Evolutionary conservation across 2,329 filamentous ascomycete genomes (phyloP).

Genomic region (Monosporascus ibericus): DNA sequence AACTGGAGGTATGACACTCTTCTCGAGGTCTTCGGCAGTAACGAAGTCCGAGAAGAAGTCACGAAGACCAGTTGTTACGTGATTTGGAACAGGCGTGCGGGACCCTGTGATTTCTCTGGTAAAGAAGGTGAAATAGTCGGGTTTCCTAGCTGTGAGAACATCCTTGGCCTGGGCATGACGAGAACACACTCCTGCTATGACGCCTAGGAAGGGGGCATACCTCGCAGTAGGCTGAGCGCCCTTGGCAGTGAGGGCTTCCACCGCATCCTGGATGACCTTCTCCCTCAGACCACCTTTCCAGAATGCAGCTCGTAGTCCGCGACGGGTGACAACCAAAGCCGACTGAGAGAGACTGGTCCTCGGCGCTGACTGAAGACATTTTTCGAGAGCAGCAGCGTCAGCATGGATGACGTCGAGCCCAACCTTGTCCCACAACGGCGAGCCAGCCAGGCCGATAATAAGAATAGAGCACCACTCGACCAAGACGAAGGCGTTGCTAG

Average conservation of each 20-base stretch:
- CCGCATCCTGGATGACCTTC: slow-evolving; percentile 54
- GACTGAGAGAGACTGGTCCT: slow-evolving; percentile 64
- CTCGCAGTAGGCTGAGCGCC: slow-evolving; percentile 55
- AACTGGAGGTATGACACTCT: slow-evolving; percentile 70
- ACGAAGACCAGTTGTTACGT: slow-evolving; percentile 65
- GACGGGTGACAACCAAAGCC: slow-evolving; percentile 69
- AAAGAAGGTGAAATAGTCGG: slow-evolving; percentile 76
- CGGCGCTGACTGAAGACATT: slow-evolving; percentile 61
- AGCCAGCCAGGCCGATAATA: slow-evolving; percentile 62
- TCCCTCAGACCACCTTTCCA: slow-evolving; percentile 50
- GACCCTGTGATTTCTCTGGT: slow-evolving; percentile 79
- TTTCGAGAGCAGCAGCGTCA: slow-evolving; percentile 69
- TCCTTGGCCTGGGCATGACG: slow-evolving; percentile 60
- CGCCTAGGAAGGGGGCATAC: slow-evolving; percentile 73
- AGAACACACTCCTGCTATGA: slow-evolving; percentile 80
- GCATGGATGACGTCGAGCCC: slow-evolving; percentile 60
- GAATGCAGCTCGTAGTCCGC: slow-evolving; percentile 72
- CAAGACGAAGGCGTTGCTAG: slow-evolving; percentile 78
- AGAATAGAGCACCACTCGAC: slow-evolving; percentile 84
- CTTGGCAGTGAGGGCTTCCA: slow-evolving; percentile 66
- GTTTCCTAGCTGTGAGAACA: slow-evolving; percentile 59
- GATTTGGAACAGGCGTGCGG: slow-evolving; percentile 60
- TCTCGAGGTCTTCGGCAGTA: slow-evolving; percentile 66
- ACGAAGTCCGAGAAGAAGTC: slow-evolving; percentile 82
- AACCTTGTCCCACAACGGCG: slow-evolving; percentile 57